Base-by-base conservation (phyloP, 345 rosid genomes). In the Populus alba region DNA sequence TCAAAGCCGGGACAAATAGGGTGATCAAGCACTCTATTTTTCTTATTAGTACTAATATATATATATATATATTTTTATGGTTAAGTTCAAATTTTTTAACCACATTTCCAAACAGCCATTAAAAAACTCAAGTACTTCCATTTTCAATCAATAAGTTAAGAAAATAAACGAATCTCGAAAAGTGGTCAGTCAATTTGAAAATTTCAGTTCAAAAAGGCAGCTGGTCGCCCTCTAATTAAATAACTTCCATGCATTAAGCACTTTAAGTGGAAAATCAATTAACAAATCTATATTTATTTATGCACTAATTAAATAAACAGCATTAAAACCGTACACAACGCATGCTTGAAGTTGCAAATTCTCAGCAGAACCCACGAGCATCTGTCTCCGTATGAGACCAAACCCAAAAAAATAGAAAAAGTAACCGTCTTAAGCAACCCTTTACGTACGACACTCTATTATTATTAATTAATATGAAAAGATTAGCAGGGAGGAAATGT, bases 331-430 rank as follows among this genome's bases (percentile, higher is more conserved):
- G 62, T 10, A 66, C 59, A 57, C 39, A 67, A 31, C 70, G 73
- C 78, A 45, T 74, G 81, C 78, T 73, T 73, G 63, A 79, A 73
- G 69, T 68, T 73, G 81, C 67, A 68, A 57, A 43, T 68, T 20
- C 11, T 67, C 17, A 18, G 70, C 33, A n/a, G 39, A 79, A 41
- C 62, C 81, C 81, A 79, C 49, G 27, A 79, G 77, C 23, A 22
- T 27, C 8, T 79, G 81, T 79, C 81, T n/a, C 69, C 81, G 12
- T 27, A 41, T 57, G 71, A 68, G 38, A 47, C 72, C 66, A 65
- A 78, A 49, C 70, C 70, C 66, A 12, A 31, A 51, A 25, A 31
- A 51, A 25, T 39, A 57, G 69, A 57, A 73, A 66, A 77, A 25
- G 38, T 27, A 38, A 57, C 25, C 35, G n/a, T 38, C 53, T 75